Base-by-base conservation (phyloP, 2,329 filamentous ascomycete species). In the Botrytis deweyae region DNA sequence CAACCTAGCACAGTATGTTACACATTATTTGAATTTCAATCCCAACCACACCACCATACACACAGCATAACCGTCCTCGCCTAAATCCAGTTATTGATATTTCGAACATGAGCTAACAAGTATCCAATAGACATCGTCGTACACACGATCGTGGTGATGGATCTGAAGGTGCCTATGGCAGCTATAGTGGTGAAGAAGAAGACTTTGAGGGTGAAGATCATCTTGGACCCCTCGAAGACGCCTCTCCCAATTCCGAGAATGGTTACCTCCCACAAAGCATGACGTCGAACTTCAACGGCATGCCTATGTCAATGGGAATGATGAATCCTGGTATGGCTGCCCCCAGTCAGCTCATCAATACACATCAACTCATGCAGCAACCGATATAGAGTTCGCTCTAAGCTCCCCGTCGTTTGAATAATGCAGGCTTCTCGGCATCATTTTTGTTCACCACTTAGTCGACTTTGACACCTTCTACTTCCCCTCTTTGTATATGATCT, bases 1-100 rank as follows among this genome's bases (percentile, higher is more conserved):
- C 86, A 99, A 99, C 84, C 92, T 99, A 84, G 96, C 96, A 83
- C 96, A 99, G 93, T 97, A 94, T 85, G 89, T 82, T 79, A 55
- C 46, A 63, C 62, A 75, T 74, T 73, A 63, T 72, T 74, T 76
- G 75, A 58, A 52, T 62, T 69, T 36, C 25, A 52, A 58, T 40
- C 49, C 36, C 22, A 55, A 10, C 29, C 38, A 67, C 38, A 38
- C 7, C 75, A 79, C 78, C 49, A 52, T 25, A 75, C 52, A 75
- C 72, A 76, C 71, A 77, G 74, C 75, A 74, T 64, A 72, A 33
- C 67, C 58, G 88, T 81, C 86, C 82, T 72, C 61, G 66, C 74
- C 76, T 76, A 44, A 74, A 63, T 71, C 44, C 52, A 70, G 66
- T 75, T 61, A 64, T 33, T n/a, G 7, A n/a, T 58, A 18, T 40